Evolutionary conservation across 495 filamentous ascomycete species (phyloP), one percentile per base, ranked within the genome.

Genomic region (Evansstolkia leycettana): DNA sequence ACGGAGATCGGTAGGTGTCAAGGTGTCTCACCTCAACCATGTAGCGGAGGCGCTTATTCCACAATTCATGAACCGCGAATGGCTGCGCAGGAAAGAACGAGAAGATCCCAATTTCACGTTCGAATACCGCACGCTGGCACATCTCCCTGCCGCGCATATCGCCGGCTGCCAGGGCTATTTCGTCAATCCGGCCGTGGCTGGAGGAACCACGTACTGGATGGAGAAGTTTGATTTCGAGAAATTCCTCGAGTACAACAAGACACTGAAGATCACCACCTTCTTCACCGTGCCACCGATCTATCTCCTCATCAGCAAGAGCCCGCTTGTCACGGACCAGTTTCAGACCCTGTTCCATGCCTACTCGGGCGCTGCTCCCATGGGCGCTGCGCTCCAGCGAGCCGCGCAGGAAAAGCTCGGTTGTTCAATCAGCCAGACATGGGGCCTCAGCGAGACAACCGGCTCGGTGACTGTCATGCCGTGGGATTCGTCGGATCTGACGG

Each of bases 291-390:
- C 70, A 11, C 65, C 69, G 1, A 64, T 73, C 28, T 70, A 49
- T 39, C 45, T 71, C 14, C 44, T 62, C 12, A 69, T 73, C 30
- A 60, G 63, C 3, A 70, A 68, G 33, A 50, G 41, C 25, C 63
- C 67, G 7, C 36, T 48, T 11, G 69, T 73, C n/a, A 69, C 58
- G 12, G 62, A 69, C 31, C 63, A 70, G 28, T 60, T 70, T 35
- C 38, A 36, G 34, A 38, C 40, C 8, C 11, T 43, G 26, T 31
- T 17, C 10, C 34, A 41, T 12, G 36, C 43, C 13, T 46, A 77
- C 53, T 81, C 72, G 7, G 84, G 82, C 8, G 84, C 82, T 2
- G 85, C 84, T 1, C 85, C 84, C 1, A 52, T 90, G 32, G 83
- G 78, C 2, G 52, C 60, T 18, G 80, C 88, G 28, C 56, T 84